These are phyloP conservation scores for Penicillium oxalicum DNA, from an alignment of 2,329 filamentous ascomycete species.

Conservation along the genomic window DNA sequence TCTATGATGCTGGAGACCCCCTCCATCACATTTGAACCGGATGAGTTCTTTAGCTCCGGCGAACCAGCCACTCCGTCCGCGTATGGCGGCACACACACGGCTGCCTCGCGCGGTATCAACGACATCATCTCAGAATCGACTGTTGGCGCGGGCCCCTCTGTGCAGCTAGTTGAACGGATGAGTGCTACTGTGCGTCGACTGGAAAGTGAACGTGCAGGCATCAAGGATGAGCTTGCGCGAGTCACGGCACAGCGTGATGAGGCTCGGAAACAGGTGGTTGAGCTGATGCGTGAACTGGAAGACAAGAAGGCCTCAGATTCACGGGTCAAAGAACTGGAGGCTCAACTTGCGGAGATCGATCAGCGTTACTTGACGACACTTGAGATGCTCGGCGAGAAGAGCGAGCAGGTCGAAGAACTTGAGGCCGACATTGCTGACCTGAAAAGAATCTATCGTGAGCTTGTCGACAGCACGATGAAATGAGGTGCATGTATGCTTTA, in stretches of 20 bases:
- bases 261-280: conserved; percentile 83
- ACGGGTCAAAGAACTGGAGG: conserved; percentile 60
- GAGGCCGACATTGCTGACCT: conserved; percentile 83
- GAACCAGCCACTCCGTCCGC: conserved; percentile 36
- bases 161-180: conserved; percentile 95
- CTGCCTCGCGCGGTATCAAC: conserved; percentile 56
- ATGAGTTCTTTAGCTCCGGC: conserved; percentile 39
- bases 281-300: conserved; percentile 81
- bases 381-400: conserved; percentile 95
- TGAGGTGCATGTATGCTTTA: conserved; percentile 25
- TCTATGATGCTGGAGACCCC: conserved; percentile 27
- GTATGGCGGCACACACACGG: conserved; percentile 32
- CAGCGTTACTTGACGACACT: conserved; percentile 82
- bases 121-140: conserved; percentile 88
- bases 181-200: conserved; percentile 84
- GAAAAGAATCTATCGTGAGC: conserved; percentile 91
- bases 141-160: conserved; percentile 80
- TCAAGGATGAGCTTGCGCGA: conserved; percentile 76
- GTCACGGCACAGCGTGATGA: conserved; percentile 85
- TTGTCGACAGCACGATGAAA: conserved; percentile 78
- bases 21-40: conserved; percentile 43
- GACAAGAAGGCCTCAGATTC: conserved; percentile 56
- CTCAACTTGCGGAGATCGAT: conserved; percentile 62
- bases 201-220: conserved; percentile 83
- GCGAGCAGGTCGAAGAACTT: conserved; percentile 87